Conservation (phyloP, 2,329 filamentous ascomycete species). For the Ophiobolus disseminans region DNA sequence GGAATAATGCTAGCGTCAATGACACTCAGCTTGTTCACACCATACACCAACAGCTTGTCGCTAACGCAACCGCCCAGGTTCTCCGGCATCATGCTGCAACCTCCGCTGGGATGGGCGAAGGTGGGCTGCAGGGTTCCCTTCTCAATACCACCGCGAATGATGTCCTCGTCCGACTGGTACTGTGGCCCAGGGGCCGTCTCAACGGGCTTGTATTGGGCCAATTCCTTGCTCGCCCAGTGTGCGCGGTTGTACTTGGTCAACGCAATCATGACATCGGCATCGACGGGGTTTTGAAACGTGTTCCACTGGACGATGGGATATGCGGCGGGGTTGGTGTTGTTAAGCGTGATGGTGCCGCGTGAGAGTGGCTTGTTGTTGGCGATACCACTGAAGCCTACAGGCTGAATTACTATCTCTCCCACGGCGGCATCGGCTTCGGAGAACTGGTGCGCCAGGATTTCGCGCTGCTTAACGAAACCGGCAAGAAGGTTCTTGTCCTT, state of each 20-base stretch:
- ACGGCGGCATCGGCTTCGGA: constrained; percentile 23
- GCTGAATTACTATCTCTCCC: constrained; percentile 30
- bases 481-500: constrained; percentile 11
- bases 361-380: constrained; percentile 19
- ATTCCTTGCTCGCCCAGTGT: constrained; percentile 34
- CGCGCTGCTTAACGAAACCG: constrained; percentile 16
- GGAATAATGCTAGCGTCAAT: constrained; percentile 35
- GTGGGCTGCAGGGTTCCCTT: constrained; percentile 9
- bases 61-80: constrained; percentile 26
- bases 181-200: constrained; percentile 35
- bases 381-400: constrained; percentile 13
- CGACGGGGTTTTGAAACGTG: constrained; percentile 43
- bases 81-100: constrained; percentile 28
- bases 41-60: constrained; percentile 25
- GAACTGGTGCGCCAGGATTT: constrained; percentile 13
- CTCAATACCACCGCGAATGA: constrained; percentile 6
- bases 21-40: constrained; percentile 24
- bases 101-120: constrained; percentile 26
- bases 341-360: constrained; percentile 42
- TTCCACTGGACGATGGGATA: constrained; percentile 38
- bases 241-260: constrained; percentile 41
- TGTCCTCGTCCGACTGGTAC: constrained; percentile 21
- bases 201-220: constrained; percentile 31
- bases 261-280: constrained; percentile 41
- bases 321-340: constrained; percentile 35